Evolutionary conservation across 2,329 filamentous ascomycete species (phyloP), one percentile per base, ranked within the genome.

Genomic region (Ophiostoma triangulosporum): DNA sequence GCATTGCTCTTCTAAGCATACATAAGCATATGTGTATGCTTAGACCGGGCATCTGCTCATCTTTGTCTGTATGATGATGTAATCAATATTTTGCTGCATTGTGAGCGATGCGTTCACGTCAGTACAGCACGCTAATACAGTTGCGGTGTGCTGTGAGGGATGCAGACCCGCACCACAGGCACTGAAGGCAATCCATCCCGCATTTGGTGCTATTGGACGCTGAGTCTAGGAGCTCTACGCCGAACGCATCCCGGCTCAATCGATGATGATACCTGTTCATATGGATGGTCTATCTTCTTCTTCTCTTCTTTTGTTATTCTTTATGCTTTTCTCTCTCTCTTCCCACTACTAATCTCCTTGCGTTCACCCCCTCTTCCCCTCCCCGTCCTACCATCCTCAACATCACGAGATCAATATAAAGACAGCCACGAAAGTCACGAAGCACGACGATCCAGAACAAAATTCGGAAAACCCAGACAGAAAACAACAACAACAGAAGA

Each of bases 151-250:
- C 20, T 24, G 1, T 12, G 12, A 40, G 22, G 17, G 20, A 24
- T 6, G 14, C 15, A 35, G 17, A 35, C 33, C 35, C 27, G 26
- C 50, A 35, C 15, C 20, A 32, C 33, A 26, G 24, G 45, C 4
- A 29, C 33, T n/a, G 20, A 26, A 29, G 27, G 15, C 27, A 46
- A 14, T 48, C 48, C 48, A 32, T 54, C 15, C 52, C 49, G 50
- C 53, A 43, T 52, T 51, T 49, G 49, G 49, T 55, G 40, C 43
- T 48, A 55, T 52, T 52, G 31, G 29, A 14, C 20, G 38, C 12
- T 24, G 38, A 4, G 17, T 20, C 5, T 6, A 35, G 33, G 33
- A n/a, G 32, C 2, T 4, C 20, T 15, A 50, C 31, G 20, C 48
- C 32, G 36, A 38, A 15, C 24, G 26, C 35, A 50, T 29, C 49